Evolutionary conservation across 495 filamentous ascomycete species (phyloP), one percentile per base, ranked within the genome.

Genomic region (Aspergillus biplanus): DNA sequence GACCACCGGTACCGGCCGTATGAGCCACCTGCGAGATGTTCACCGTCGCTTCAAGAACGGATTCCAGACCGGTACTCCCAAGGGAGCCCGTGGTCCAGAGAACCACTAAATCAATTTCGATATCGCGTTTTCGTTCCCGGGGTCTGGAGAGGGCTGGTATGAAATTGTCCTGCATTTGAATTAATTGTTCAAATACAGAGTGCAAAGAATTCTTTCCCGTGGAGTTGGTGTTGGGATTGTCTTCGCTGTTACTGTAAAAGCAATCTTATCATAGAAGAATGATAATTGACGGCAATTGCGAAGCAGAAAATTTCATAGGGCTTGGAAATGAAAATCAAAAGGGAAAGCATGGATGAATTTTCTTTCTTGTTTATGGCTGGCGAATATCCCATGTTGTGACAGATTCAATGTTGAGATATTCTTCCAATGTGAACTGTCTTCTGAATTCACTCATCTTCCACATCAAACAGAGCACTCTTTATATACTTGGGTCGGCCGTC

Each of bases 1-100:
- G 94, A 97, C 93, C 73, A 95, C 92, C 72, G 95, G 95, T 69
- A 91, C 91, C 75, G 95, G 95, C 79, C 88, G 95, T 72, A 92
- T 93, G 90, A 84, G 91, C 63, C 89, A 92, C 83, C 87, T 98
- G 78, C 94, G 93, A 84, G 86, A 84, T 69, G 87, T 98, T 73
- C 83, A 94, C 71, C 89, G 94, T 75, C 86, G 85, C 77, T 96
- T 96, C 86, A 90, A 88, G 83, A 98, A 99, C 83, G 93, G 92
- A 67, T 99, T 99, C 89, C 93, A 90, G 83, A 88, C 83, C 61
- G 95, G 95, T 69, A 79, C 82, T 67, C 94, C 92, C 71, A 95
- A 96, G 87, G 90, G 89, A 69, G 83, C 95, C 64, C 84, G 87
- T 71, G 93, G 92, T 82, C 87, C 80, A 65, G 66, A 73, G 69